phyloP scores from a whole-genome alignment of 371 early-diverging fungal genomes.

The Mucor plumbeus region DNA sequence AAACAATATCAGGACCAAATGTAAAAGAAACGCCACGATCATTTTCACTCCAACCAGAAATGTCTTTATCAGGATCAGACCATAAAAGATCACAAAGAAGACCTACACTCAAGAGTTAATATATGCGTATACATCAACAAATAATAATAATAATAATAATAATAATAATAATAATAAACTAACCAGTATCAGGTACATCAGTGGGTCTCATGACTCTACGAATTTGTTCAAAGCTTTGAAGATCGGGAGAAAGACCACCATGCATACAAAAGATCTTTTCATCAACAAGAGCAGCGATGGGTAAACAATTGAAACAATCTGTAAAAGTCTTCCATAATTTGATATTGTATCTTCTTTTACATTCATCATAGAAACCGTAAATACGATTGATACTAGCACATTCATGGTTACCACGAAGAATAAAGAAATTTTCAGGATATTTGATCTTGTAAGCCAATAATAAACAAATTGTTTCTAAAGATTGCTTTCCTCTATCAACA shows the following conservation, averaged over 20 bases:
- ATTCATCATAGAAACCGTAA: conserved; percentile 99
- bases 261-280: conserved; percentile 98
- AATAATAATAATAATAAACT: too few relatives aligned
- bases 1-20: conserved; percentile 91
- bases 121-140: neutral
- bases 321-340: conserved; percentile 98
- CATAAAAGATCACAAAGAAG: conserved; percentile 87
- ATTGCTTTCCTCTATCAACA: conserved; percentile 94
- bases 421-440: conserved; percentile 96
- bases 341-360: conserved; percentile 91
- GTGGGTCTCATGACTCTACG: conserved; percentile 88
- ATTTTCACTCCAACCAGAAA: conserved; percentile 95
- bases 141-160: too few relatives aligned
- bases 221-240: conserved; percentile 94
- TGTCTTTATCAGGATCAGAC: conserved; percentile 83
- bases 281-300: conserved; percentile 95
- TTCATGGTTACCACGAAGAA: conserved; percentile 96
- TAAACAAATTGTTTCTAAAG: conserved; percentile 75
- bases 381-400: conserved; percentile 92
- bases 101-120: conserved; percentile 51
- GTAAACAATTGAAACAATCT: conserved; percentile 97
- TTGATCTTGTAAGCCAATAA: conserved; percentile 91
- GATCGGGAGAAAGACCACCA: conserved; percentile 95
- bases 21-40: conserved; percentile 97
- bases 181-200: conserved; percentile 92